Base-by-base conservation (phyloP, 805 yeast genomes). In the Pichia cabralensis region DNA sequence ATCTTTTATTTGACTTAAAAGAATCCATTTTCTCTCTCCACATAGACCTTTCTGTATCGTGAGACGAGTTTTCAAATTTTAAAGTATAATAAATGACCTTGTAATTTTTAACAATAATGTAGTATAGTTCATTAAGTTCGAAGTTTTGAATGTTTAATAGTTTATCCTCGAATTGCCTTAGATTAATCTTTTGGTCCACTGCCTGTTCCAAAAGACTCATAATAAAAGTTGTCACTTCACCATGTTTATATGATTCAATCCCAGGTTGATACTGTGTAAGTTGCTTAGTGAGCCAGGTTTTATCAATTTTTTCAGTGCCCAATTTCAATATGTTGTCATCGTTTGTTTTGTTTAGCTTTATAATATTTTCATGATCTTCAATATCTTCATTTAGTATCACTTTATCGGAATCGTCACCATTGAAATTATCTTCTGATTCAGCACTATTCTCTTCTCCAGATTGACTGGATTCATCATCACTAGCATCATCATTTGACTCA, bases 251-350 rank as follows among this genome's bases (percentile, higher is more conserved):
- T 50, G 62, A 41, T 67, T 74, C 73, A 18, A 48, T 44, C 30
- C 52, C 58, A 7, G 35, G 44, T 26, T 50, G 49, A 5, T 47
- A 45, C 2, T 55, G 34, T 1, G 71, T 52, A 2, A 82, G 42
- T 32, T 65, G 62, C 38, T 73, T 61, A 33, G 72, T 72, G 2
- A 82, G 54, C 69, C 75, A 82, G 37, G 59, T 67, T 6, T 50
- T 55, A 35, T 64, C 61, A 6, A 58, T 40, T 2, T 43, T 31
- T 22, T 40, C 39, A 7, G 51, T 40, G 13, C 42, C 42, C 13
- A 50, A 31, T 14, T 13, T 48, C 20, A 22, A 7, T 20, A 3
- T 26, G 13, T 16, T 28, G 16, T 19, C 31, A 19, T 33, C 42
- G n/a, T 28, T 38, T 4, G 32, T 35, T 3, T 42, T 42, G 13